These are phyloP conservation scores for Xylariomycetidae sp. DNA, from an alignment of 2,329 filamentous ascomycete species.

Conservation along the genomic window DNA sequence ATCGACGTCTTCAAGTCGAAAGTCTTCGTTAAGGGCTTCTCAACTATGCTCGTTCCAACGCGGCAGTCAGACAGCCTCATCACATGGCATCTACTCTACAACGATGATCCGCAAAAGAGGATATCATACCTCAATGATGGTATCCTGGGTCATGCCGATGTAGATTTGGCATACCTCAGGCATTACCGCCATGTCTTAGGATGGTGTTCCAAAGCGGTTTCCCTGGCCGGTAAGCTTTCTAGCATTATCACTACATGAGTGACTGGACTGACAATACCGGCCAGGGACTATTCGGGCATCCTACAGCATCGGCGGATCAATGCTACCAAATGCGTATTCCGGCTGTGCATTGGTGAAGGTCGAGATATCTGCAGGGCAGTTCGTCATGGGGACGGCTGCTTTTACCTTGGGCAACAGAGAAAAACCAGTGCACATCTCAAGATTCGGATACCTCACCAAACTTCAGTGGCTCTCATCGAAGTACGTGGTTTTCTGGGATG, in stretches of 20 bases:
- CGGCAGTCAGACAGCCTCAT: slow-evolving; percentile 11
- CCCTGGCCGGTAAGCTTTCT: slow-evolving; percentile 10
- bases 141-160: slow-evolving; percentile 2
- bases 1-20: slow-evolving; percentile 21
- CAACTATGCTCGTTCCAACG: slow-evolving; percentile 26
- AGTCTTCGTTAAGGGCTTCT: slow-evolving; percentile 30
- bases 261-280: too few relatives aligned
- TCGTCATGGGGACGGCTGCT: slow-evolving; percentile 18
- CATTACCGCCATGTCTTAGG: slow-evolving; percentile 31
- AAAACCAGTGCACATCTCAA: slow-evolving; percentile 15
- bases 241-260: slow-evolving; percentile 1
- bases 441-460: slow-evolving; percentile 17
- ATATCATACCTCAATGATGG: slow-evolving; percentile 22
- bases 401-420: slow-evolving; percentile 23
- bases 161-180: slow-evolving; percentile 6
- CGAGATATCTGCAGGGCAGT: slow-evolving; percentile 19
- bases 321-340: slow-evolving; percentile 7
- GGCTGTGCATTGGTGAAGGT: slow-evolving; percentile 18
- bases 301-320: slow-evolving; percentile 14
- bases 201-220: slow-evolving; percentile 25
- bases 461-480: slow-evolving; percentile 25
- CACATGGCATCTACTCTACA: slow-evolving; percentile 28
- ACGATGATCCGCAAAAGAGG: slow-evolving; percentile 12
- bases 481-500: slow-evolving; percentile 30
- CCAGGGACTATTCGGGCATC: slow-evolving; percentile 15